Base-by-base conservation (phyloP, 1,284 basidiomycete species). In the Hymenochaete sp. region DNA sequence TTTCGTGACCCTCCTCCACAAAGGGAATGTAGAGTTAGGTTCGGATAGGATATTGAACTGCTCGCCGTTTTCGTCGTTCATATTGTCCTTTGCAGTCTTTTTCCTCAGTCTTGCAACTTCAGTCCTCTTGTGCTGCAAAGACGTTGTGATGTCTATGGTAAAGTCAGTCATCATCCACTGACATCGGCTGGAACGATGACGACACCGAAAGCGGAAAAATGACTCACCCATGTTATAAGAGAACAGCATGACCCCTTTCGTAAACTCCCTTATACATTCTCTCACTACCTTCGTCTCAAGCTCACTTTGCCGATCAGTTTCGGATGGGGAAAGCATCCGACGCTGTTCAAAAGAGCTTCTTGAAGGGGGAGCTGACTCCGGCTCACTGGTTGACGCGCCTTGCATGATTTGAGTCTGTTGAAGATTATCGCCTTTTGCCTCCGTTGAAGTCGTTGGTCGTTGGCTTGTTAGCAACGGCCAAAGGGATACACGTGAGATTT, bases 1-100 rank as follows among this genome's bases (percentile, higher is more conserved):
- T 36, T 75, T 73, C 50, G 92, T 86, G 1, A 88, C 86, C 7
- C 87, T 70, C 31, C 86, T 71, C 87, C 90, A 92, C 4, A 93
- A 69, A 0, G 90, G 88, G 32, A 90, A 69, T 1, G 75, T 77
- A 1, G 75, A 65, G 47, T 73, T 69, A 0, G 87, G 84, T 61
- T 92, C 87, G 2, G 71, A 67, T 24, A 85, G 61, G 2, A 75
- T 67, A 39, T 80, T 70, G 5, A 74, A 62, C 21, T 67, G 65
- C 41, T 67, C 67, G n/a, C n/a, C 29, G 67, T 66, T 39, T 61
- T 57, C 31, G 46, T 9, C 25, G 33, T 16, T 37, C 14, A 44
- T 44, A 31, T 22, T 44, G 42, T 28, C 31, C 38, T 22, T 57
- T 52, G 56, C 3, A 57, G 41, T 7, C 51, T 46, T 6, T 51